phyloP scores from a whole-genome alignment of 108 stramenopile species.

The Conticribra guillardii region DNA sequence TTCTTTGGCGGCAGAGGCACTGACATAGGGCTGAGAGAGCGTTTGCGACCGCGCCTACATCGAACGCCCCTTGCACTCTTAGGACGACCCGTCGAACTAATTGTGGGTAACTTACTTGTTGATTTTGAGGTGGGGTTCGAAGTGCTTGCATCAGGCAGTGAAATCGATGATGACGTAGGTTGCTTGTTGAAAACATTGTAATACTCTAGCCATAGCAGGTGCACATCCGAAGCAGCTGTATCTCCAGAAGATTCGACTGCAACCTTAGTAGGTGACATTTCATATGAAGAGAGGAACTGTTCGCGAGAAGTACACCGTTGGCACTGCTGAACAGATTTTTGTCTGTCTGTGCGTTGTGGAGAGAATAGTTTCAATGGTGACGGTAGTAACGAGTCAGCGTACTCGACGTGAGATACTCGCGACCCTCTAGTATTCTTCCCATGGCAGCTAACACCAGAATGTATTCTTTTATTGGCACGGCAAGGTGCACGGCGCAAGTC shows the following conservation, averaged over 20 bases:
- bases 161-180: conserved; percentile 9
- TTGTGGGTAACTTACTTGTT: no score
- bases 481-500: not conserved
- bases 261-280: conserved; percentile 10
- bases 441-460: not conserved
- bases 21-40: conserved; percentile 39
- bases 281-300: conserved; percentile 17
- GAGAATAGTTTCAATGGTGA: not conserved
- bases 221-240: conserved; percentile 8
- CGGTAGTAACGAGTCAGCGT: not conserved
- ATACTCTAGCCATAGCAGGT: conserved; percentile 22
- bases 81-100: conserved; percentile 2
- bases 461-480: no score
- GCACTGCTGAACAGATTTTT: not conserved
- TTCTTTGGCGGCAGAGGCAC: no score
- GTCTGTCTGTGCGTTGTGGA: not conserved
- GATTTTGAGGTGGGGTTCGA: no score
- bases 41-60: conserved; percentile 37
- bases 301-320: no score
- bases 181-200: conserved; percentile 3
- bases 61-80: conserved; percentile 28
- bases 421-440: conserved; percentile 20
- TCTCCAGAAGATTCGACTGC: conserved; percentile 16
- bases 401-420: conserved; percentile 31
- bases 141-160: no score